Evolutionary conservation across 2,329 filamentous ascomycete genomes (phyloP).

Genomic region (Pezicula rhizophila): DNA sequence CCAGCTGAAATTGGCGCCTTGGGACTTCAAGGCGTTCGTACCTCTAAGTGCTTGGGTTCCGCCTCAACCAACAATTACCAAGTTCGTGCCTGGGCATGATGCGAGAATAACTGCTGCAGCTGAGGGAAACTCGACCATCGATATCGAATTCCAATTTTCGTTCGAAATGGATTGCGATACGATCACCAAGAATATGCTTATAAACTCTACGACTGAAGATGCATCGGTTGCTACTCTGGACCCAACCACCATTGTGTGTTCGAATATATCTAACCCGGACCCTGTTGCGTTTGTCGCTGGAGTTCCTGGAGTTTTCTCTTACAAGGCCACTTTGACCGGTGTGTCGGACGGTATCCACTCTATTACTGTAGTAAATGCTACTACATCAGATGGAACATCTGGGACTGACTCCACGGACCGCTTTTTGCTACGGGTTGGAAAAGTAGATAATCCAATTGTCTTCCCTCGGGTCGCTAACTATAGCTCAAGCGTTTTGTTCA

Average conservation of each 20-base stretch:
- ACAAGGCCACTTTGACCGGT: conserved; percentile 44
- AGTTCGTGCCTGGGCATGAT: conserved; percentile 57
- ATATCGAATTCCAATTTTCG: conserved; percentile 53
- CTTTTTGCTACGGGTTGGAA: conserved; percentile 55
- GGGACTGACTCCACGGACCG: conserved; percentile 44
- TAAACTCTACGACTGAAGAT: conserved; percentile 47
- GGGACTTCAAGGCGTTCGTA: conserved; percentile 55
- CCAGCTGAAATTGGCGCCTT: conserved; percentile 40
- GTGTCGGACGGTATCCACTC: conserved; percentile 57
- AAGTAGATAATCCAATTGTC: conserved; percentile 51
- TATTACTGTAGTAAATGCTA: conserved; percentile 49
- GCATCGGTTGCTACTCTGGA: conserved; percentile 39
- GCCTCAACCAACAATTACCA: conserved; percentile 52
- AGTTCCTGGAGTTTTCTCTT: conserved; percentile 47
- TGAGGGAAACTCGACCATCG: conserved; percentile 36
- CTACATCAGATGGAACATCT: conserved; percentile 38
- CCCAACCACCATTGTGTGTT: conserved; percentile 38
- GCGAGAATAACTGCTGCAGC: conserved; percentile 38
- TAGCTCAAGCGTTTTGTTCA: conserved; percentile 44
- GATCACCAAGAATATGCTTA: conserved; percentile 41
- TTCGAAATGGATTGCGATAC: conserved; percentile 54
- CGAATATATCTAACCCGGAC: conserved; percentile 29
- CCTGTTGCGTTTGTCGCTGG: conserved; percentile 40
- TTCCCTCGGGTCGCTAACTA: conserved; percentile 53
- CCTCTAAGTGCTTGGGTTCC: conserved; percentile 41